Evolutionary conservation across 768 basidiomycete species (phyloP), one percentile per base, ranked within the genome.

Genomic region (Heimioporus sp.): DNA sequence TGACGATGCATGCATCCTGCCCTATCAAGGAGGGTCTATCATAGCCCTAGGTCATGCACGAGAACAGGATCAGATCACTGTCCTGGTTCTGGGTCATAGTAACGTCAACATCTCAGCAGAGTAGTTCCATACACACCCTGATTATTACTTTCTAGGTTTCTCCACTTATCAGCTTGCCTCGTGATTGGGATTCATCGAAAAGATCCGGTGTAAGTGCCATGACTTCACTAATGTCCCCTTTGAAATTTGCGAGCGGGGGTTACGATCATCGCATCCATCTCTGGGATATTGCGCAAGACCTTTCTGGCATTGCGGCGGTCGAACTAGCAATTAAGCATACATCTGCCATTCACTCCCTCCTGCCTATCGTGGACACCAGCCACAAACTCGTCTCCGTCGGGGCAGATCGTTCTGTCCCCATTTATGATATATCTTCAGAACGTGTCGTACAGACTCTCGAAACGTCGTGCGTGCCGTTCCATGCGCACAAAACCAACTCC

Each of bases 341-440:
- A 21, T 73, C 78, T 5, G 48, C 62, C 42, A 55, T 82, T 13
- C 73, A 80, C 43, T 73, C 75, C 12, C 65, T 81, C 6, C 59
- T 81, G 4, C 59, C 74, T 12, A 60, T 76, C 32, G 62, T 68
- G 21, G 77, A 80, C 56, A 72, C 75, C 0, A 78, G 74, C 48
- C 71, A 72, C 54, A 81, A 79, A 58, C 68, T 79, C 13, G 48
- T 76, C 16, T 73, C 77, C 19, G 73, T 76, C 12, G 75, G 78
- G 36, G 79, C 78, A 16, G 79, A 81, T 60, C 73, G 78, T 59
- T 72, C 64, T 47, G 67, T 77, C 39, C 67, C 68, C 45, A 38
- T 77, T 15, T 80, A 68, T 66, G 80, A 81, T 61, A 55, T 81
- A 17, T 68, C 76, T 12, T 73, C 77, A 19, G 73, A 76, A 59